Evolutionary conservation across 768 basidiomycete genomes (phyloP).

Genomic region (Tephrocybe sp.): DNA sequence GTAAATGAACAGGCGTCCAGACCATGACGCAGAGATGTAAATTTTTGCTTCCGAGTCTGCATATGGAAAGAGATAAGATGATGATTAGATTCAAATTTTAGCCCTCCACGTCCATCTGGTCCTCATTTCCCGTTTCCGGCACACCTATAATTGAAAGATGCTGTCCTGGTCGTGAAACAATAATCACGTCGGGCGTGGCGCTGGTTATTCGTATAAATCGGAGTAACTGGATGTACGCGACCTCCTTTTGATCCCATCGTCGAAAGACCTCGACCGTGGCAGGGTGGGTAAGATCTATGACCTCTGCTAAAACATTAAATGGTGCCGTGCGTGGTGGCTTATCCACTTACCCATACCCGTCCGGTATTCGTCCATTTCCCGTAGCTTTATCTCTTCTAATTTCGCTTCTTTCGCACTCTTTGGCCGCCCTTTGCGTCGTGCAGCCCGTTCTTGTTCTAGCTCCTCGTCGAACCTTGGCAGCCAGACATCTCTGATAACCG

Average conservation of each 20-base stretch:
- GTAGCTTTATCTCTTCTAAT: conserved; percentile 68
- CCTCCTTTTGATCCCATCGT: conserved; percentile 76
- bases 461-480: conserved; percentile 69
- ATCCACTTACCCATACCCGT: conserved; percentile 72
- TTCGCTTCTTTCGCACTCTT: conserved; percentile 68
- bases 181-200: conserved; percentile 39
- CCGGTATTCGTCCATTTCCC: conserved; percentile 72
- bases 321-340: not conserved
- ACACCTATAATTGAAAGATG: conserved; percentile 38
- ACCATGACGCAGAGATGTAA: too few species aligned
- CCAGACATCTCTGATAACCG: conserved; percentile 67
- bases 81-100: conserved; percentile 10
- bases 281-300: conserved; percentile 77
- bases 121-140: conserved; percentile 6
- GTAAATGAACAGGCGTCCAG: too few species aligned
- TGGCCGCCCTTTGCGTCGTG: conserved; percentile 72
- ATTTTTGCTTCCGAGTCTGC: not conserved
- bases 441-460: conserved; percentile 56
- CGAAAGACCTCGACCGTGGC: conserved; percentile 71
- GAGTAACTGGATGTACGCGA: conserved; percentile 67
- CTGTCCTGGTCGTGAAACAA: conserved; percentile 63
- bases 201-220: conserved; percentile 79
- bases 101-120: conserved; percentile 16
- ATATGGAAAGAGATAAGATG: conserved; percentile 12
- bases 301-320: conserved; percentile 46